Base-by-base conservation (phyloP, 169 alveolate genomes). In the Cryptosporidium ryanae region DNA sequence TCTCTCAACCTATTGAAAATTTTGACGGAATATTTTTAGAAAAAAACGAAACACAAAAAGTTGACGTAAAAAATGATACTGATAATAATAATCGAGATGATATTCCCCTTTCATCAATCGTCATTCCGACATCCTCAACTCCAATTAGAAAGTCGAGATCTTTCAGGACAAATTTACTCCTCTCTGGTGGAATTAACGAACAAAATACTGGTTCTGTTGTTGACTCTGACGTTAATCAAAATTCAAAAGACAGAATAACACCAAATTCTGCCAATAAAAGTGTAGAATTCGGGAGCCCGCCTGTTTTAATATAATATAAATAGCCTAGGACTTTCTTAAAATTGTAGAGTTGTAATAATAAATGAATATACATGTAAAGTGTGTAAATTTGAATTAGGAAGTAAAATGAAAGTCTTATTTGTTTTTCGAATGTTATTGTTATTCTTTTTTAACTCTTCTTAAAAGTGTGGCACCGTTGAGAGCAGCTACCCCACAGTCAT, bases 121-220 rank as follows among this genome's bases (percentile, higher is more conserved):
- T 76, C 8, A 63, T 55, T 21, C 87, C 87, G 8, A 27, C 87
- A 2, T 76, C 87, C 43, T 76, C 87, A 8, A 76, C 87, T 38
- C 87, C 87, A 34, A 21, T 76, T 5, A 76, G 71, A 27, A 76
- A 76, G 64, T 44, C 49, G 3, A 55, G 71, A 13, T 76, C 87
- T 15, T 43, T 23, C 23, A 55, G 71, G 38, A 10, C 55, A 6
- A 29, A 52, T 54, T 29, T 25, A 17, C 13, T 76, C 4, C 61
- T 63, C 17, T 5, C 48, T 13, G 1, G 38, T 15, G 7, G 25
- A 34, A 50, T 25, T 7, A 15, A 27, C 17, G 18, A 23, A 23
- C 65, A 49, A 1, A 12, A 66, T 64, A 48, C 63, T 27, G 21
- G 46, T 29, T 38, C 46, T 38, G 46, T 38, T 38, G 23, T 46